Base-by-base conservation (phyloP, 75 land plant species). In the Pinus albicaulis region DNA sequence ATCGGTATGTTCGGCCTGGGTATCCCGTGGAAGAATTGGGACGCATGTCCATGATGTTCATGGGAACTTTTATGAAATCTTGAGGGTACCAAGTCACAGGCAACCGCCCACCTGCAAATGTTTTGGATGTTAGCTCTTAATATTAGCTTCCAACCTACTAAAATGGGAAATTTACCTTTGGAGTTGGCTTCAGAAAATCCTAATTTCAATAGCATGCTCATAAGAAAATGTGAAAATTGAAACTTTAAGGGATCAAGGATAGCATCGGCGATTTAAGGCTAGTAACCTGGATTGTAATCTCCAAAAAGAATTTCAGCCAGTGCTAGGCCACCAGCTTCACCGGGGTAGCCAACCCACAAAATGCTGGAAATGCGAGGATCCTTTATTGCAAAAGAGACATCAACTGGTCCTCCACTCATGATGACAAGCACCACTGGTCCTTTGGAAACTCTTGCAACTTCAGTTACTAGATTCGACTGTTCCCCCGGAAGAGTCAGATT, bases 1-100 rank as follows among this genome's bases (percentile, higher is more conserved):
- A 97, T n/a, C 99, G 79, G 57, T 97, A 97, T 16, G 93, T 97
- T 66, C 99, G 78, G n/a, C 99, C 99, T 22, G 99, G 99, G 76
- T 92, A 97, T 17, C 86, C 89, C 11, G 87, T 79, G 48, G 88
- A 82, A 20, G 90, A 57, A 60, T 97, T 84, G 68, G 99, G 86
- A 19, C 98, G 77, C 99, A 97, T 97, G 78, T 83, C 84, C 98
- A 95, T 95, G 69, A 92, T 86, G 23, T 81, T 87, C 99, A 97
- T 97, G 66, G 91, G 86, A 3, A 91, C 79, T 5, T 74, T 72
- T 34, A 93, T 95, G 87, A 89, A 97, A 56, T 87, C 84, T 75
- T 97, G 91, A 13, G 91, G 88, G 78, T 97, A 95, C 99, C 99
- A 97, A 48, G 95, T 95, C 75, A 90, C 76, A 0, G 98, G 93